Percentiles rank a stretch among this genome's conserved stretches.
Conservation (phyloP, 78 protist genomes). For the Dictyostelium purpureum region DNA sequence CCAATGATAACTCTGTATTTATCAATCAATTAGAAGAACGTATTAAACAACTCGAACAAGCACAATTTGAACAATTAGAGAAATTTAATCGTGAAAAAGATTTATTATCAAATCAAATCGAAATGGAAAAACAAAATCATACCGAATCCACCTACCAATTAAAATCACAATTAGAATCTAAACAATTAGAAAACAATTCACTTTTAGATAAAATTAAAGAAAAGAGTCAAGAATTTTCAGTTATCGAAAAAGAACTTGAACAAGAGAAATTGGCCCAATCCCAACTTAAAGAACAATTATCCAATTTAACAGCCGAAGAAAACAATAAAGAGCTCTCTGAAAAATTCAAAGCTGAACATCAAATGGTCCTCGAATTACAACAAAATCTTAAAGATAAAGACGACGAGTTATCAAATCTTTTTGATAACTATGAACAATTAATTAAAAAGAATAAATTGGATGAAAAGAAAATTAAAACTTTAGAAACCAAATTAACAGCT, state of each 20-base stretch:
- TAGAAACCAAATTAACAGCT: neutral
- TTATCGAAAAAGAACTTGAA: too few species aligned
- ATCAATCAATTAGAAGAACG: neutral
- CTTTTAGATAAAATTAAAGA: too few species aligned
- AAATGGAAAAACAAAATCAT: neutral
- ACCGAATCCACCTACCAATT: neutral
- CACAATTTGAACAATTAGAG: neutral
- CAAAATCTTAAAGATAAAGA: slow-evolving; percentile 1
- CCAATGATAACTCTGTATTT: neutral
- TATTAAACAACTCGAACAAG: neutral
- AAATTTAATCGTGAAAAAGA: neutral
- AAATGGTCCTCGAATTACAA: neutral
- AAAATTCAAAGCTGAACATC: too few species aligned
- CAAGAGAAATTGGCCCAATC: too few species aligned
- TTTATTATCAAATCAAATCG: neutral
- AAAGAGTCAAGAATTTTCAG: too few species aligned
- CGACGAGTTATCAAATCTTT: neutral
- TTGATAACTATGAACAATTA: slow-evolving; percentile 17
- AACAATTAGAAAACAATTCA: neutral
- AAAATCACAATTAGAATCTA: neutral
- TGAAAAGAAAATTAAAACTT: slow-evolving; percentile 5
- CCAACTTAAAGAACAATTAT: too few species aligned
- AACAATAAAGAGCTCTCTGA: neutral
- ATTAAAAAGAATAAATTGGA: neutral
- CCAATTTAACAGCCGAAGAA: too few species aligned